Base-by-base conservation (phyloP, 805 yeast genomes). In the Komagataella pastoris region DNA sequence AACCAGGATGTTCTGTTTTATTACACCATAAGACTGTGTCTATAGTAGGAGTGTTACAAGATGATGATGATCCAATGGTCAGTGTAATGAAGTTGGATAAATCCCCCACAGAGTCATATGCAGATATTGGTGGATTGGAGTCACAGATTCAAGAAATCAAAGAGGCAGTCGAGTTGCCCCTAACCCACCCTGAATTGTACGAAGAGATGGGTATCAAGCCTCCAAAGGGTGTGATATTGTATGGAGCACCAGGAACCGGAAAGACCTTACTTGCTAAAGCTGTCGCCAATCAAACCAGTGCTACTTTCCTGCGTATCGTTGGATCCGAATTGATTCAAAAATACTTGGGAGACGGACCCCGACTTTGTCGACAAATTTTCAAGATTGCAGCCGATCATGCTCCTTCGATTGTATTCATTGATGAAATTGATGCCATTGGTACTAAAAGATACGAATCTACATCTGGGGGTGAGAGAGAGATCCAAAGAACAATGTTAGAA, bases 191-290 rank as follows among this genome's bases (percentile, higher is more conserved):
- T 0, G 98, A 91, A 67, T 73, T 91, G 60, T 91, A 90, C 68
- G 97, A 93, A 71, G 97, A 90, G 68, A 90, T 91, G 97, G 98
- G 98, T 61, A 91, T 91, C 62, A 89, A 90, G 63, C 98, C 97
- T 10, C 98, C 98, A 51, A 91, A 91, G 71, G 98, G 98, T 71
- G 98, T 91, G 50, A 90, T 91, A 59, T 74, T 91, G 53, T 91
- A 91, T 65, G 98, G 98, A 62, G 95, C 97, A 0, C 98, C 98
- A 43, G 98, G 98, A 68, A 91, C 98, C 3, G 98, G 98, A 60
- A 91, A 91, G 67, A 91, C 98, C 0, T 72, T 91, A 54, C 75
- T 91, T 59, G 98, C 98, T 12, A 91, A 90, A 67, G 99, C 99
- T 0, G 99, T 93, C 49, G 99, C 99, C 3, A 91, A 93, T 68